Percentiles rank a stretch among this genome's conserved stretches.
phyloP scores from a whole-genome alignment of 345 rosid species.

The Linum usitatissimum region DNA sequence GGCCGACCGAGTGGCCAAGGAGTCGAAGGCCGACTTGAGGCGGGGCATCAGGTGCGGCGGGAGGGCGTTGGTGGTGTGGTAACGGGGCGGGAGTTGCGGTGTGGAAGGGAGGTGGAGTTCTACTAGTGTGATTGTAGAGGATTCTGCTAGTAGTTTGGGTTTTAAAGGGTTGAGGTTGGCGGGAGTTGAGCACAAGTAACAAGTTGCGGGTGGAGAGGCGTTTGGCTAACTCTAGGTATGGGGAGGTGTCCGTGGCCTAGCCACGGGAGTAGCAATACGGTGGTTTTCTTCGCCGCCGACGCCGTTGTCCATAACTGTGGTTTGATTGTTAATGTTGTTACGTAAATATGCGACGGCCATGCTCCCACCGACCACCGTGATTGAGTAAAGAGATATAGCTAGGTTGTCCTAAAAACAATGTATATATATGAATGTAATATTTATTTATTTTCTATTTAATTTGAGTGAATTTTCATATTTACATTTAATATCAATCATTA shows the following conservation, averaged over 20 bases:
- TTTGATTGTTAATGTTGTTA: too few relatives aligned
- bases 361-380: too few relatives aligned
- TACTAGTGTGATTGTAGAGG: constrained; percentile 17
- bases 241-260: constrained; percentile 32
- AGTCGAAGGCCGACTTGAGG: constrained; percentile 27
- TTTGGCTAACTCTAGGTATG: constrained; percentile 34
- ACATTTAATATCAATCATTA: too few relatives aligned
- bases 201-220: constrained; percentile 23
- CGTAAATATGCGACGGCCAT: too few relatives aligned
- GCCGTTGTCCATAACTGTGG: too few relatives aligned
- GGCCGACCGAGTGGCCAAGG: constrained; percentile 8
- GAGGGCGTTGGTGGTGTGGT: constrained; percentile 34
- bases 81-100: constrained; percentile 30
- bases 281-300: too few relatives aligned
- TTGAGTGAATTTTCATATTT: too few relatives aligned
- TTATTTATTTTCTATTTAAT: too few relatives aligned
- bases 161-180: constrained; percentile 19
- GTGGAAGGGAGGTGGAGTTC: constrained; percentile 25
- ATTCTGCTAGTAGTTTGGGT: constrained; percentile 8
- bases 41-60: constrained; percentile 25
- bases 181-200: constrained; percentile 30
- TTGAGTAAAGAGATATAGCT: too few relatives aligned
- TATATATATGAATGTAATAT: too few relatives aligned
- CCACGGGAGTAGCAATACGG: too few relatives aligned
- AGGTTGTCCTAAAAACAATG: too few relatives aligned